Conservation (phyloP, 805 yeast genomes). For the Sugiyamaella floridensis region DNA sequence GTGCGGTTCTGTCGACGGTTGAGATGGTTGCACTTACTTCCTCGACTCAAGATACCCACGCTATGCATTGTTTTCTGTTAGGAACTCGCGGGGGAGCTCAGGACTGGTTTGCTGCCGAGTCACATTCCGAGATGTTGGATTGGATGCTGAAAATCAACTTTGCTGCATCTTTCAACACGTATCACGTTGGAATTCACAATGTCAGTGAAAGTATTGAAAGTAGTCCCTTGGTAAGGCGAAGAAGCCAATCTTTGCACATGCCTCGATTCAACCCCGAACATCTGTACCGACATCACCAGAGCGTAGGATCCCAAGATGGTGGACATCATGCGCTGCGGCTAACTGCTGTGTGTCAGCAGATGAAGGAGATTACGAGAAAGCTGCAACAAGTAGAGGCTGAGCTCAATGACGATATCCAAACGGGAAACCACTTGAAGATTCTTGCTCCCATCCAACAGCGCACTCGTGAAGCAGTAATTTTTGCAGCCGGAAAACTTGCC, state of each 20-base stretch:
- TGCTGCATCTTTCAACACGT: slow-evolving; percentile 42
- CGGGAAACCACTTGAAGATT: slow-evolving; percentile 35
- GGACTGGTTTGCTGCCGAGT: slow-evolving; percentile 38
- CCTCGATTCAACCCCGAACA: not conserved
- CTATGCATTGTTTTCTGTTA: slow-evolving; percentile 25
- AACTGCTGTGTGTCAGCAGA: slow-evolving; percentile 26
- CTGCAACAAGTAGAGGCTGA: slow-evolving; percentile 29
- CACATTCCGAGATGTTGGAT: slow-evolving; percentile 41
- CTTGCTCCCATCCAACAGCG: slow-evolving; percentile 50
- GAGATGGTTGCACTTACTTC: slow-evolving; percentile 37
- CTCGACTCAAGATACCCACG: slow-evolving; percentile 10
- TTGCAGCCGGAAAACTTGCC: slow-evolving; percentile 42
- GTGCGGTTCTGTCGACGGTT: slow-evolving; percentile 31
- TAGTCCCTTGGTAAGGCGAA: not conserved
- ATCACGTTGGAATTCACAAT: slow-evolving; percentile 27
- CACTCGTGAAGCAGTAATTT: slow-evolving; percentile 44
- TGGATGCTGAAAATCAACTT: slow-evolving; percentile 57
- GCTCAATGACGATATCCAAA: slow-evolving; percentile 34
- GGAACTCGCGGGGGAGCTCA: slow-evolving; percentile 28
- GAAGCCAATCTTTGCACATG: not conserved
- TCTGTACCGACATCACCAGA: not conserved
- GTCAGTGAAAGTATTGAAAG: slow-evolving; percentile 2
- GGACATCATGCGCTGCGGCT: slow-evolving; percentile 21
- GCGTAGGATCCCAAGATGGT: not conserved
- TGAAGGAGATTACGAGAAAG: slow-evolving; percentile 31